These are phyloP conservation scores for Datura wrightii DNA, from an alignment of 257 asterid species.

Conservation along the genomic window DNA sequence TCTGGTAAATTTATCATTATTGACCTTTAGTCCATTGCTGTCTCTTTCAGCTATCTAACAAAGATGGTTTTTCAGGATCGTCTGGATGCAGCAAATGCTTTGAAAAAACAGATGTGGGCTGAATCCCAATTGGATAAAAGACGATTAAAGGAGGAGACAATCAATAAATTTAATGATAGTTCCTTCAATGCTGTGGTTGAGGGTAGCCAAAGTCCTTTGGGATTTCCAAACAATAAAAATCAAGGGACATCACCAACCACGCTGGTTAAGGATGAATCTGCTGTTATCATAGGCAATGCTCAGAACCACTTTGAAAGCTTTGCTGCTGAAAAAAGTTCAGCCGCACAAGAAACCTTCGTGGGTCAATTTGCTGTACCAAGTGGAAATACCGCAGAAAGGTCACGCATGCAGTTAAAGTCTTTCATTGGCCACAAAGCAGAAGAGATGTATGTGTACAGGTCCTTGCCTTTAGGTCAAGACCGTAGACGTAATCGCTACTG, in stretches of 20 bases:
- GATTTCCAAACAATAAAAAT: constrained; percentile 48
- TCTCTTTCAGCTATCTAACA: constrained; percentile 33
- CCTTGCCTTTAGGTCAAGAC: constrained; percentile 97
- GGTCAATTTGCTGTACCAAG: constrained; percentile 62
- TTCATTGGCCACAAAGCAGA: constrained; percentile 90
- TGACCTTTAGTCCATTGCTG: not conserved
- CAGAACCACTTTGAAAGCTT: constrained; percentile 46
- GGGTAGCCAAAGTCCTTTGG: constrained; percentile 70
- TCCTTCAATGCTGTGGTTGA: constrained; percentile 61
- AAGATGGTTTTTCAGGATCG: constrained; percentile 73
- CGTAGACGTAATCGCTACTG: constrained; percentile 96
- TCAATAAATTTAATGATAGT: constrained; percentile 63
- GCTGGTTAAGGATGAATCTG: constrained; percentile 62
- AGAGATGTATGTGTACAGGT: constrained; percentile 86
- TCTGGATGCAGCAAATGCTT: constrained; percentile 86
- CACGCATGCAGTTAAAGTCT: constrained; percentile 90
- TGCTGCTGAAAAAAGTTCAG: constrained; percentile 41
- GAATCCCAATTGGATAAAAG: constrained; percentile 93
- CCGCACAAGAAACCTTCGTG: constrained; percentile 46
- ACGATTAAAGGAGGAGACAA: constrained; percentile 80
- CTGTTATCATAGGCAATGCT: constrained; percentile 52
- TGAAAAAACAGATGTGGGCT: constrained; percentile 99
- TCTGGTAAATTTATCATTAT: not conserved
- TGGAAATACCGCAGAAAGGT: constrained; percentile 79
- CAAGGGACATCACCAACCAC: constrained; percentile 51